Percentiles rank a stretch among this genome's conserved stretches.
These are phyloP conservation scores for Oryza officinalis DNA, from an alignment of 176 grass and related monocot species.

Conservation along the genomic window DNA sequence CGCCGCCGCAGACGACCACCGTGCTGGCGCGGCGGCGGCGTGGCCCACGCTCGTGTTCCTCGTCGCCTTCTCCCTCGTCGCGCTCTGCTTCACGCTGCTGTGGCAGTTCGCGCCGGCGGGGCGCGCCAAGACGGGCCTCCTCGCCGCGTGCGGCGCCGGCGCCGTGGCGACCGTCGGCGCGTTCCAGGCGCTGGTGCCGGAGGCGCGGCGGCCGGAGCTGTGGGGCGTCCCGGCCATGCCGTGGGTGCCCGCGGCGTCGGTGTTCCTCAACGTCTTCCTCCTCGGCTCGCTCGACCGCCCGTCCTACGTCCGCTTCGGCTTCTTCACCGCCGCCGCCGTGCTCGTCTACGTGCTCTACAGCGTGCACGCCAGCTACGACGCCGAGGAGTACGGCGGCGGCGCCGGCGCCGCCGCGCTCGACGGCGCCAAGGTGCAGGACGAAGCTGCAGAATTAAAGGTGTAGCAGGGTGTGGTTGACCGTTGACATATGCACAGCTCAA, in stretches of 20 bases:
- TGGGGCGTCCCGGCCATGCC: slow-evolving; percentile 97
- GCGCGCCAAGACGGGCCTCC: slow-evolving; percentile 28
- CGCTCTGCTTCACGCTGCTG: slow-evolving; percentile 69
- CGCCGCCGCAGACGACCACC: neutral
- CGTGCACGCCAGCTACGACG: slow-evolving; percentile 81
- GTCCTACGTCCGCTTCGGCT: slow-evolving; percentile 74
- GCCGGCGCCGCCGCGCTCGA: slow-evolving; percentile 22
- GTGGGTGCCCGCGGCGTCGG: slow-evolving; percentile 80
- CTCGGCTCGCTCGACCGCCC: slow-evolving; percentile 67
- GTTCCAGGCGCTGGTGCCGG: slow-evolving; percentile 72
- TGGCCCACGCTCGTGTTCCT: slow-evolving; percentile 70
- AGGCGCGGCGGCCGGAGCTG: slow-evolving; percentile 54
- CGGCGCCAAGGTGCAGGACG: slow-evolving; percentile 52
- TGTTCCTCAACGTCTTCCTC: slow-evolving; percentile 91
- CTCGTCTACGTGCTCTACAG: slow-evolving; percentile 83
- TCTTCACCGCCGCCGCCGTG: slow-evolving; percentile 62
- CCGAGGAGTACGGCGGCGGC: slow-evolving; percentile 54
- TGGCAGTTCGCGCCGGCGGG: slow-evolving; percentile 54
- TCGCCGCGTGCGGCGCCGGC: slow-evolving; percentile 41
- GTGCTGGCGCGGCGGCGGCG: neutral
- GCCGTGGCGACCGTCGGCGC: slow-evolving; percentile 46
- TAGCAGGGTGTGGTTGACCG: neutral
- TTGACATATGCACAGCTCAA: neutral
- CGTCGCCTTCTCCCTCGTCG: slow-evolving; percentile 45
- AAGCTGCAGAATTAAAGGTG: slow-evolving; percentile 31